phyloP scores from a whole-genome alignment of 2,329 filamentous ascomycete genomes.

The Botrytis porri region DNA sequence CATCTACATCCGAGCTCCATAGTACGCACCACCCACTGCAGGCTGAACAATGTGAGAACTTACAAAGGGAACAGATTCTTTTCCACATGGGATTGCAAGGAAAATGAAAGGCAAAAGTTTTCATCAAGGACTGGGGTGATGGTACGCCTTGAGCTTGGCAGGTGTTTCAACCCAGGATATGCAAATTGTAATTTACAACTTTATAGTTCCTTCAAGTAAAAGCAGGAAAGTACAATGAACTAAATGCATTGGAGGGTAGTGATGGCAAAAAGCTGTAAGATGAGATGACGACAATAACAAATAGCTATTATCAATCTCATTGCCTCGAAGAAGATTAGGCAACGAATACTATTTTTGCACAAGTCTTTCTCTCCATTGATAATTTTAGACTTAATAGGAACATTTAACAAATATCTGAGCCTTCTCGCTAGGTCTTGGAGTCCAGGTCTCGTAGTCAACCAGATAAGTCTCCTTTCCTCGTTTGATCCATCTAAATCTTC shows the following conservation, averaged over 20 bases:
- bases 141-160: not conserved
- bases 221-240: not conserved
- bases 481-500: not conserved
- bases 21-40: no score
- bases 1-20: no score
- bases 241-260: not conserved
- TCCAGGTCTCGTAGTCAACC: not conserved
- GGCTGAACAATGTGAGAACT: no score
- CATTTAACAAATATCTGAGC: rapidly evolving
- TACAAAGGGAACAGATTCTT: no score
- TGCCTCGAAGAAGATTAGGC: not conserved
- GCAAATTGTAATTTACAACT: not conserved
- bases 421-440: not conserved
- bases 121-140: not conserved
- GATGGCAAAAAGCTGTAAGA: not conserved
- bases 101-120: no score
- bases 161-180: not conserved
- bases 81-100: no score
- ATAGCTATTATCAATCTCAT: not conserved
- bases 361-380: not conserved
- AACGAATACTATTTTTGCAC: not conserved
- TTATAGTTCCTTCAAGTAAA: not conserved
- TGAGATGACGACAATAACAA: not conserved
- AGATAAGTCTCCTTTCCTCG: not conserved
- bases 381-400: not conserved